Conservation (phyloP, 2,329 filamentous ascomycete genomes). For the Neobulgaria alba region DNA sequence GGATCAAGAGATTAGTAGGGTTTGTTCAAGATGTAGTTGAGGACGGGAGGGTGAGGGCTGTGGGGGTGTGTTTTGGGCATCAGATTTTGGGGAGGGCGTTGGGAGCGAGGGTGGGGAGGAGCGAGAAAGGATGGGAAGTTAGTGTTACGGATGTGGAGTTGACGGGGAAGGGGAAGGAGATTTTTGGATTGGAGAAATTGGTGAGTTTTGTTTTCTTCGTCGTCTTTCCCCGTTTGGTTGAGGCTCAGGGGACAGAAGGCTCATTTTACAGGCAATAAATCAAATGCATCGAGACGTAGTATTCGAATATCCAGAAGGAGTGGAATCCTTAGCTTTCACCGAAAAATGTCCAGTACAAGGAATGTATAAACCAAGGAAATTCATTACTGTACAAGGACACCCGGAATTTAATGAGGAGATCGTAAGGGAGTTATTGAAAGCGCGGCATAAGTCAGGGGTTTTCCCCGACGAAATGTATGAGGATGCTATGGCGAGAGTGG, state of each 20-base stretch:
- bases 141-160: conserved; percentile 62
- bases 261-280: conserved; percentile 59
- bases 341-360: conserved; percentile 66
- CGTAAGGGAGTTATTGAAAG: conserved; percentile 56
- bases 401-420: conserved; percentile 74
- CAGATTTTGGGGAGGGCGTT: conserved; percentile 73
- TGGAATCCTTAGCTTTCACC: conserved; percentile 56
- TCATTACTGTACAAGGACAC: conserved; percentile 78
- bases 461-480: conserved; percentile 61
- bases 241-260: too few relatives aligned
- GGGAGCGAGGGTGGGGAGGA: conserved; percentile 57
- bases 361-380: conserved; percentile 58
- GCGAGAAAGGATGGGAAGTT: conserved; percentile 70
- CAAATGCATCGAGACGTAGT: conserved; percentile 85
- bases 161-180: conserved; percentile 57
- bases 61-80: conserved; percentile 82
- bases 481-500: conserved; percentile 59
- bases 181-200: conserved; percentile 60
- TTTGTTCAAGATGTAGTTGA: conserved; percentile 53
- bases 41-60: conserved; percentile 55
- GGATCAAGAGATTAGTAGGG: conserved; percentile 67
- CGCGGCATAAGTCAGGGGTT: conserved; percentile 56
- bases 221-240: too few relatives aligned
- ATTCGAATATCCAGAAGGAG: conserved; percentile 50
- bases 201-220: conserved; percentile 32